Base-by-base conservation (phyloP, 129 eudicot genomes). In the Chrysanthemum makinoi region DNA sequence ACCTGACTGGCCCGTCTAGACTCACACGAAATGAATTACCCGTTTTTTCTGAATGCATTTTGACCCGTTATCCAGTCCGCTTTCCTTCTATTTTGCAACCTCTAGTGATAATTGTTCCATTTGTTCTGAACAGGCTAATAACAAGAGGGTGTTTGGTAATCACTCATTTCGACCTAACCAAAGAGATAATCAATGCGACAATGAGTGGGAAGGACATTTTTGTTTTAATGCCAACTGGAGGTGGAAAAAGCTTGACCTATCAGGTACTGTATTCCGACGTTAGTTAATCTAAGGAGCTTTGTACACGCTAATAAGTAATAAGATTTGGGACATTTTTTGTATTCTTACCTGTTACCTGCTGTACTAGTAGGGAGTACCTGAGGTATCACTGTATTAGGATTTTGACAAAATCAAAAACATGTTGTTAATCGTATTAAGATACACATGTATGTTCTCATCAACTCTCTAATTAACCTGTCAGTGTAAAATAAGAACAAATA, bases 181-280 rank as follows among this genome's bases (percentile, higher is more conserved):
- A 87, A 81, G 99, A 95, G 79, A 86, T 95, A 76, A 95, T 95
- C 16, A 95, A 95, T 83, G 99, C 99, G 20, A 88, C 99, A 62
- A 90, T 95, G 99, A 90, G 99, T 75, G 96, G 97, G 52, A 73
- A 76, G 66, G 99, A 95, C 76, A 96, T 90, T 30, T 95, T 95
- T 74, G 99, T 95, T 64, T 66, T 95, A 72, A 95, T 95, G 99
- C 99, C 99, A 75, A 95, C 99, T 59, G 99, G 99, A 73, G 99
- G 99, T 55, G 97, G 99, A 24, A 95, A 95, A 80, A 95, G 99
- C 69, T 68, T 95, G 83, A 95, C 99, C 28, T 95, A 95, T 68
- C 99, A 95, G 99, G 99, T 90, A 73, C 61, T 62, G 49, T 43
- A 53, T 43, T 64, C n/a, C 16, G n/a, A 62, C 14, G 20, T 19